Evolutionary conservation across 2,329 filamentous ascomycete genomes (phyloP), one percentile per base, ranked within the genome.

Genomic region (Cladosporium sp.): DNA sequence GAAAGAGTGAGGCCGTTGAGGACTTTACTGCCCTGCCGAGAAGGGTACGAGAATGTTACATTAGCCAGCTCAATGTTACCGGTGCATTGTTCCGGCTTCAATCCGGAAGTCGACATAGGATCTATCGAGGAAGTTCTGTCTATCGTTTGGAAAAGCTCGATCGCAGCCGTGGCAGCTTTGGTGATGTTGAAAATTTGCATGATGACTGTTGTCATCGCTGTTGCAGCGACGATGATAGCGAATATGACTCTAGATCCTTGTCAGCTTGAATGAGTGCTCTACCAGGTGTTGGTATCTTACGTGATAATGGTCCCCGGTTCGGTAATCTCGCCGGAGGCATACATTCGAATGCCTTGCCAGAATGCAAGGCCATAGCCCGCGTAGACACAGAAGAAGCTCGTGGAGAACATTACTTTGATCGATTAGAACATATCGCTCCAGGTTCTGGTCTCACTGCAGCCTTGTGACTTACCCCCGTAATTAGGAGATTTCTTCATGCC

Each of bases 41-140:
- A 0, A 15, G 89, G 89, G 65, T 92, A 92, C 1, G 87, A 82
- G 65, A 92, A 91, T n/a, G 79, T 81, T 10, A 92, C 81, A 40
- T 83, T 77, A 10, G 83, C 73, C 25, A 92, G 82, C 4, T 80
- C 72, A 49, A 89, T 86, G 52, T 87, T 80, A 8, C 71, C 71
- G 20, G 40, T 47, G 25, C 66, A 69, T 5, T 47, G 28, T 10
- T 32, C 35, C 3, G 67, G 69, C 28, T 61, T 52, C 28, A 58
- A 58, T 17, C 70, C 68, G 13, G 55, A 56, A 12, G 61, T 22
- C 25, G 63, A 54, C 3, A 75, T 62, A 0, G 76, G 71, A 60
- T 79, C 74, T 1, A 78, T 64, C 12, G 66, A 60, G 0, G 75
- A 76, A 8, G 62, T 37, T 32, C 73, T 72, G 58, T 77, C 75